Percentiles rank a stretch among this genome's conserved stretches.
These are phyloP conservation scores for Moelleriella libera DNA, from an alignment of 2,329 filamentous ascomycete species.

Conservation along the genomic window DNA sequence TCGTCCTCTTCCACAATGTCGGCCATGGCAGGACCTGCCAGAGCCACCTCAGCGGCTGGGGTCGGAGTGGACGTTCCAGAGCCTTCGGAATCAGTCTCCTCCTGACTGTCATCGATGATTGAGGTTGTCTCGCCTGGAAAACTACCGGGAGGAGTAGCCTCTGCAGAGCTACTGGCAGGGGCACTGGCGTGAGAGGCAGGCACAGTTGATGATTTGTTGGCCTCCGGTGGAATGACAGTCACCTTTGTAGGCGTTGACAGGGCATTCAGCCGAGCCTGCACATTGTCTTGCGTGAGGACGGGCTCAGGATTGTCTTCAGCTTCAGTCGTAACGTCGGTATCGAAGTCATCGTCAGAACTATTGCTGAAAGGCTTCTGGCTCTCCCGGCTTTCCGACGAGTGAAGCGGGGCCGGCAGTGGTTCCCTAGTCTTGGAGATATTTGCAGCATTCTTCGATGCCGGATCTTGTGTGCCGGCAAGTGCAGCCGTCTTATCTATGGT, in stretches of 20 bases:
- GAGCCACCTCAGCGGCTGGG: constrained; percentile 8
- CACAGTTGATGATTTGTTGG: constrained; percentile 1
- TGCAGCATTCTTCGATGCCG: constrained; percentile 34
- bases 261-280: not conserved
- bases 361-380: constrained; percentile 35
- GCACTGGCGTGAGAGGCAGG: constrained; percentile 4
- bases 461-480: constrained; percentile 38
- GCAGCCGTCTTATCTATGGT: constrained; percentile 49
- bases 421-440: constrained; percentile 45
- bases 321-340: constrained; percentile 6
- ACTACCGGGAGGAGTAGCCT: constrained; percentile 2
- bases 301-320: constrained; percentile 2
- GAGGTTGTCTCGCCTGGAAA: not conserved
- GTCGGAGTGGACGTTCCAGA: constrained; percentile 4
- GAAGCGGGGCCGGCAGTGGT: constrained; percentile 57
- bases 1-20: constrained; percentile 25
- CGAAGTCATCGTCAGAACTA: constrained; percentile 18
- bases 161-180: not conserved
- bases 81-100: constrained; percentile 1
- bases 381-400: constrained; percentile 53
- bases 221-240: not conserved
- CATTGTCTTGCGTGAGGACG: not conserved
- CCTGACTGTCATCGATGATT: not conserved
- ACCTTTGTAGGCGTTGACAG: constrained; percentile 2
- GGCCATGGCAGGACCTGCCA: constrained; percentile 13